Conservation (phyloP, 2,329 filamentous ascomycete species). For the Mycogone perniciosa region DNA sequence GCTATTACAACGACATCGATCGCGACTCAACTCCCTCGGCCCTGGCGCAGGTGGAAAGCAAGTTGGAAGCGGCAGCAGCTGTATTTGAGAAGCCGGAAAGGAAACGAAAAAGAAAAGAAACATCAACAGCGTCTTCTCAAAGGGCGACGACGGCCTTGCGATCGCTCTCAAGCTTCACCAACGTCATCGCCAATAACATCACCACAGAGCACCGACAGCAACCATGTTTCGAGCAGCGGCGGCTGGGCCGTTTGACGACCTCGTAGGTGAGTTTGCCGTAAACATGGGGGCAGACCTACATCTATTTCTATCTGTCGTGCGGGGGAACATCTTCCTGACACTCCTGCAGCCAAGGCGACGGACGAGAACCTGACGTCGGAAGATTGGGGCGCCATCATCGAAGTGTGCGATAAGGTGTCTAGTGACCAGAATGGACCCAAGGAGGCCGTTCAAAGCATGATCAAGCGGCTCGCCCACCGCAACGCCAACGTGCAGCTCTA, state of each 20-base stretch:
- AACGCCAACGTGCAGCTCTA: slow-evolving; percentile 97
- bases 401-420: slow-evolving; percentile 55
- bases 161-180: background rate
- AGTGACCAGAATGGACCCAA: slow-evolving; percentile 58
- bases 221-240: slow-evolving; percentile 55
- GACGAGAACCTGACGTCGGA: slow-evolving; percentile 94
- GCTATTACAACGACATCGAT: too few relatives aligned
- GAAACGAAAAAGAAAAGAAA: too few relatives aligned
- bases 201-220: slow-evolving; percentile 9
- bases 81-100: too few relatives aligned
- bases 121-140: too few relatives aligned
- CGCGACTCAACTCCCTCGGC: too few relatives aligned
- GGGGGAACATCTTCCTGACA: slow-evolving; percentile 13
- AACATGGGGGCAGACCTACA: background rate
- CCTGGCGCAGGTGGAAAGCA: too few relatives aligned
- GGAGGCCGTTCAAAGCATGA: slow-evolving; percentile 82
- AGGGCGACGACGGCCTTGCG: too few relatives aligned
- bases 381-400: slow-evolving; percentile 60
- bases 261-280: slow-evolving; percentile 44
- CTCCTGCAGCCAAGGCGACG: slow-evolving; percentile 61
- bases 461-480: slow-evolving; percentile 84
- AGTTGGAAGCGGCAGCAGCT: too few relatives aligned
- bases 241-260: slow-evolving; percentile 52
- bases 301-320: background rate
- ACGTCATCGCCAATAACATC: slow-evolving; percentile 9